Evolutionary conservation across 1,284 basidiomycete species (phyloP).

Genomic region (Mycena citricolor): DNA sequence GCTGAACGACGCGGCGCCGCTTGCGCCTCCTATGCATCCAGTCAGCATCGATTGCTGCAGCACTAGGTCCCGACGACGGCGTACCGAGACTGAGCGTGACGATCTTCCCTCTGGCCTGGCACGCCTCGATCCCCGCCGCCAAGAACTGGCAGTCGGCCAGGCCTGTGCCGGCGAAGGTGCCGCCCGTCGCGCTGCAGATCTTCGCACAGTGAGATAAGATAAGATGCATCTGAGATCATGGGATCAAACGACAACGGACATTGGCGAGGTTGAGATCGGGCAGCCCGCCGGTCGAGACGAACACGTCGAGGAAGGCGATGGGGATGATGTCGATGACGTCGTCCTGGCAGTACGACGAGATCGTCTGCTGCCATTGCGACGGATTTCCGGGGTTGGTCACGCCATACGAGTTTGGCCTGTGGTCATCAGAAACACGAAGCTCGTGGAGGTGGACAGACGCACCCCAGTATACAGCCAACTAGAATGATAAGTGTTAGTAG

Average conservation of each 20-base stretch:
- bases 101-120: conserved; percentile 64
- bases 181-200: conserved; percentile 47
- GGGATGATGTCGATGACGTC: conserved; percentile 54
- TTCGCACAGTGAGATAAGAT: conserved; percentile 24
- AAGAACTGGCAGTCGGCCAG: conserved; percentile 58
- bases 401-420: conserved; percentile 55
- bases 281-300: conserved; percentile 53
- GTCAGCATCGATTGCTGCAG: too few relatives aligned
- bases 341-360: conserved; percentile 55
- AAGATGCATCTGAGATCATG: background rate
- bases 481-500: background rate
- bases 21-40: conserved; percentile 56
- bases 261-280: conserved; percentile 64
- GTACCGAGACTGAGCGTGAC: conserved; percentile 60
- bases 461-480: conserved; percentile 22
- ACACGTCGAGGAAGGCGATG: conserved; percentile 58
- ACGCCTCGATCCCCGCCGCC: conserved; percentile 54
- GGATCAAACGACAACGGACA: conserved; percentile 32
- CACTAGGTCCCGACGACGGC: too few relatives aligned
- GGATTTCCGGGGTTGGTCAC: conserved; percentile 42
- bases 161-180: conserved; percentile 52
- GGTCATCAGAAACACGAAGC: conserved; percentile 47
- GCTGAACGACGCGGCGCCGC: conserved; percentile 49
- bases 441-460: conserved; percentile 28
- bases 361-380: conserved; percentile 47